Base-by-base conservation (phyloP, 108 stramenopile genomes). In the Asterionellopsis glacialis region DNA sequence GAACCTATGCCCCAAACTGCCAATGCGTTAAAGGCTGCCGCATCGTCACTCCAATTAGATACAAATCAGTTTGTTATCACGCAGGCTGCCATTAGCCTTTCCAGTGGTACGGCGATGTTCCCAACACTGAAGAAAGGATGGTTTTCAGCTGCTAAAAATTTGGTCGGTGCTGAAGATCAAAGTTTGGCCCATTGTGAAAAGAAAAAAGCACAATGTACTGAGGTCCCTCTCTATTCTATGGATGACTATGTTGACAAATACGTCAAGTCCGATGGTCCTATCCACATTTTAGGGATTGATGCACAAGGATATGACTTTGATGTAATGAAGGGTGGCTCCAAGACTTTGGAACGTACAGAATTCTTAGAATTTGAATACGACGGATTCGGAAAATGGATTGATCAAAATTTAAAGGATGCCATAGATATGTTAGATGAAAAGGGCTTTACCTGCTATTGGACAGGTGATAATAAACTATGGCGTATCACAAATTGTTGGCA, bases 1-100 rank as follows among this genome's bases (percentile, higher is more conserved):
- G 85, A 87, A 55, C 66, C 85, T 7, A 81, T 87, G 79, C 74
- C 85, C 3, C 9, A 10, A 24, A 87, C 85, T 2, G 26, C 43
- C 12, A 3, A 41, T 7, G 47, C 33, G 5, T 33, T 33, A 33
- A 33, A 7, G 33, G 33, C 2, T 7, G 33, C 33, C 33, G 33
- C 33, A 33, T 5, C 33, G 7, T 33, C 33, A 33, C 33, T 33
- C 5, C 33, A 33, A 7, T 33, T 33, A 7, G 33, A 33, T 7
- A 33, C 33, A 5, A 33, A 7, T 33, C 5, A 33, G 7, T 33
- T 33, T 33, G 33, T 33, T 7, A 33, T 33, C 33, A 33, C 33
- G 7, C 33, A 54, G 15, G 53, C 53, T 4, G 53, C 53, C 9
- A 12, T 54, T 3, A n/a, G 19, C 5, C n/a, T 22, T 26, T 16